Evolutionary conservation across 192 early-diverging fungal species (phyloP), one percentile per base, ranked within the genome.

Genomic region (Entophlyctis helioformis): DNA sequence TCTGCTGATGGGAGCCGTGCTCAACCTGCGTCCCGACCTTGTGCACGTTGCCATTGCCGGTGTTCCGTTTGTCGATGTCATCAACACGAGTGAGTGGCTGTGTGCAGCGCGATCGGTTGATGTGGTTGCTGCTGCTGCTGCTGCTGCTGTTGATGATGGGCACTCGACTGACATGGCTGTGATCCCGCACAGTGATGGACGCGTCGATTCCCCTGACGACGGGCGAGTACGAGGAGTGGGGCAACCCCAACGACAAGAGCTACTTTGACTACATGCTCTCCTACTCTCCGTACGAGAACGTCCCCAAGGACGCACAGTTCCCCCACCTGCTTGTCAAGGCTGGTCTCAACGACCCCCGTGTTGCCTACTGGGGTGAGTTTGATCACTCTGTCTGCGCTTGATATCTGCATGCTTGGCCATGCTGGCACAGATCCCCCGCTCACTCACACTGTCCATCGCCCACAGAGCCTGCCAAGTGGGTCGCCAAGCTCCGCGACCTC

Each of bases 391-490:
- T n/a, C n/a, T n/a, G n/a, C n/a, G n/a, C n/a, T n/a, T n/a, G n/a
- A n/a, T n/a, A n/a, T n/a, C n/a, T n/a, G n/a, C n/a, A n/a, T n/a
- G n/a, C n/a, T n/a, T n/a, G n/a, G n/a, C n/a, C n/a, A n/a, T n/a
- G n/a, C n/a, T n/a, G n/a, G n/a, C n/a, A n/a, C n/a, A n/a, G n/a
- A n/a, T n/a, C n/a, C n/a, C n/a, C n/a, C n/a, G n/a, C n/a, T n/a
- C n/a, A n/a, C n/a, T n/a, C n/a, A n/a, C n/a, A n/a, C n/a, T n/a
- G n/a, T n/a, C n/a, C n/a, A n/a, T n/a, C n/a, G n/a, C n/a, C n/a
- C n/a, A n/a, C n/a, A n/a, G 89, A 97, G 48, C 85, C 89, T 0
- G 63, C 83, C 15, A 97, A 97, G 52, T 94, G 80, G 72, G 81
- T 91, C 21, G 87, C 93, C 16, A 74, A 89, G 15, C 33, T 90